A percentile compares a stretch with the other conserved stretches of the same genome.
Conservation (phyloP, 768 basidiomycete genomes). For the Coprinopsis sp. region DNA sequence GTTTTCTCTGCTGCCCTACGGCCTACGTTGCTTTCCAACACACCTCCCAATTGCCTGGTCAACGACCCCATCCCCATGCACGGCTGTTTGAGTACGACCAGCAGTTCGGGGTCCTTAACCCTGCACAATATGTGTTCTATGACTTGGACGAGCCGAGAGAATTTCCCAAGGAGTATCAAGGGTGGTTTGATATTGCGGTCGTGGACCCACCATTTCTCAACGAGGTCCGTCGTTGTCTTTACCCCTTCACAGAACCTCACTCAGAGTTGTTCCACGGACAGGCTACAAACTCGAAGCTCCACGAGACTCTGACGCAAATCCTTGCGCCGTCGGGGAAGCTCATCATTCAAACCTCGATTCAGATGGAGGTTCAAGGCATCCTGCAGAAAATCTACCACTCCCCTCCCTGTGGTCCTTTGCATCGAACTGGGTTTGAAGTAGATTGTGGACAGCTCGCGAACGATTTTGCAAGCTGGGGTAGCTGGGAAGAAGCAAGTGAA, state of each 20-base stretch:
- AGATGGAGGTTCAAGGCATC: constrained; percentile 24
- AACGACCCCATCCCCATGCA: constrained; percentile 28
- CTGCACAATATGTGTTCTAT: constrained; percentile 36
- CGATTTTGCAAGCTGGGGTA: constrained; percentile 41
- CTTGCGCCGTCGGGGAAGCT: constrained; percentile 35
- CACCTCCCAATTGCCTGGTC: no score
- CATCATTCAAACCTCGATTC: constrained; percentile 36
- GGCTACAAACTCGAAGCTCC: constrained; percentile 37
- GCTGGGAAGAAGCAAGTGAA: constrained; percentile 36
- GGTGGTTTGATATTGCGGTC: constrained; percentile 33
- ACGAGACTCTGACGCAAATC: constrained; percentile 35
- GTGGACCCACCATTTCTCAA: constrained; percentile 45
- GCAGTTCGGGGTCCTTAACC: constrained; percentile 36
- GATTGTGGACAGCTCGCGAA: constrained; percentile 37
- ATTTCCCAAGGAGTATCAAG: constrained; percentile 30
- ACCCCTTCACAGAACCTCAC: no score
- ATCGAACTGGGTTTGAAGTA: constrained; percentile 28
- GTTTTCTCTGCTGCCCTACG: constrained; percentile 44
- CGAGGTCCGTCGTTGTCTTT: constrained; percentile 29
- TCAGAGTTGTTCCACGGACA: constrained; percentile 17
- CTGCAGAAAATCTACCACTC: constrained; percentile 30
- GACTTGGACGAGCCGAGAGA: constrained; percentile 40
- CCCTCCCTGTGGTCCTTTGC: constrained; percentile 35
- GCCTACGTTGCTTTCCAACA: constrained; percentile 46
- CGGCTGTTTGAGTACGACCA: constrained; percentile 39